These are phyloP conservation scores for Plantago ovata DNA, from an alignment of 257 asterid species.

Conservation along the genomic window DNA sequence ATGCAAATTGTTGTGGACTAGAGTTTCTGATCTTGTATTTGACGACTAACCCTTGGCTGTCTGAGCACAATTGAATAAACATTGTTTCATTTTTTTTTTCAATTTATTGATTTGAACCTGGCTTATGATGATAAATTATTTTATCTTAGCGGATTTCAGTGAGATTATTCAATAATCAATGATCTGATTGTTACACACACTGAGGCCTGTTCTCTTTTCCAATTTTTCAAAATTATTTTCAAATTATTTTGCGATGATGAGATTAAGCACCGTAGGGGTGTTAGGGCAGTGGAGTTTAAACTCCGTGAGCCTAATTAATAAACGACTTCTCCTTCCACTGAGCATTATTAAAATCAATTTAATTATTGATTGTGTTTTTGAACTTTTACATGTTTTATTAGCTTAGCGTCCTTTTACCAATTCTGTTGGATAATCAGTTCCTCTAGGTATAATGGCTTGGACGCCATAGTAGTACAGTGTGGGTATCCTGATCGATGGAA, in stretches of 20 bases:
- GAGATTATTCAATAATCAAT: constrained; percentile 45
- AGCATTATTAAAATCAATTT: constrained; percentile 18
- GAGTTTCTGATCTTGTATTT: constrained; percentile 48
- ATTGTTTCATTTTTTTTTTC: background rate
- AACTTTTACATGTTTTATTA: too few relatives aligned
- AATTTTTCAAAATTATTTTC: background rate
- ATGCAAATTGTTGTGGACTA: constrained; percentile 41
- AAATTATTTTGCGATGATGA: constrained; percentile 37
- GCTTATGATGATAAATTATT: constrained; percentile 55
- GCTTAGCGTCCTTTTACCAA: constrained; percentile 6
- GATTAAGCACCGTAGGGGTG: constrained; percentile 30
- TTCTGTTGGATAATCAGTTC: background rate
- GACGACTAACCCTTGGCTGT: constrained; percentile 64
- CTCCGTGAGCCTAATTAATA: constrained; percentile 40
- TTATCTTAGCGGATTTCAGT: constrained; percentile 86
- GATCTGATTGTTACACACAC: constrained; percentile 89
- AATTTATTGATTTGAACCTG: background rate
- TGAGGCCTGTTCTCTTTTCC: constrained; percentile 33
- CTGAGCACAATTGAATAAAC: constrained; percentile 64
- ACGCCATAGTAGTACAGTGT: background rate
- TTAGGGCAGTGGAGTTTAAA: constrained; percentile 47
- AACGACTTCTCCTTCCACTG: constrained; percentile 72
- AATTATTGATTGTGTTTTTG: background rate
- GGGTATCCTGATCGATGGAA: constrained; percentile 8
- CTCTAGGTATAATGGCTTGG: constrained; percentile 11